phyloP scores from a whole-genome alignment of 768 basidiomycete genomes.

The Xanthoconium stramineum region DNA sequence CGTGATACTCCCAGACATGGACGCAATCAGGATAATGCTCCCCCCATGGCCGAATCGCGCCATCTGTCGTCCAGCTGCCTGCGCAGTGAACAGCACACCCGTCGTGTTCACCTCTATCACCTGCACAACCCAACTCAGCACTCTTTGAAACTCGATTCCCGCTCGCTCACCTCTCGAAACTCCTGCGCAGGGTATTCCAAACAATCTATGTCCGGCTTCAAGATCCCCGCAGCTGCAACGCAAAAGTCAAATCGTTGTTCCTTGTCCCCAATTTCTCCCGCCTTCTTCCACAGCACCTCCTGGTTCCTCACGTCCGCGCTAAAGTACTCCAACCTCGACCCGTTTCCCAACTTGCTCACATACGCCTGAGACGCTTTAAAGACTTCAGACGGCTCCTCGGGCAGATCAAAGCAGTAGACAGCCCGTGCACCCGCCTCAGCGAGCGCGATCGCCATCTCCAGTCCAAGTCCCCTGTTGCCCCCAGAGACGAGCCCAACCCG shows the following conservation, averaged over 20 bases:
- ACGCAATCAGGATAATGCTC: slow-evolving; percentile 58
- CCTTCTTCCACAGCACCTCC: slow-evolving; percentile 51
- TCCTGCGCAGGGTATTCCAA: slow-evolving; percentile 62
- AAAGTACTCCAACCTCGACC: slow-evolving; percentile 55
- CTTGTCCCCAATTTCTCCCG: slow-evolving; percentile 56
- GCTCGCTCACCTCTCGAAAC: slow-evolving; percentile 53
- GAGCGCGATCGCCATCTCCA: slow-evolving; percentile 79
- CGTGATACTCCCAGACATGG: slow-evolving; percentile 65
- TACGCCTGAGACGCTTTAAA: slow-evolving; percentile 54
- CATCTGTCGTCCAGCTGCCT: slow-evolving; percentile 61
- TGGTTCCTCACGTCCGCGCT: slow-evolving; percentile 66
- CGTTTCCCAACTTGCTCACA: slow-evolving; percentile 43
- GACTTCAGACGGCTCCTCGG: slow-evolving; percentile 51
- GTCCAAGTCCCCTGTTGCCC: slow-evolving; percentile 66
- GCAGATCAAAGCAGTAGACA: slow-evolving; percentile 68
- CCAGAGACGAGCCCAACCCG: slow-evolving; percentile 63
- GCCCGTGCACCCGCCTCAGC: slow-evolving; percentile 69
- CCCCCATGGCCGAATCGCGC: slow-evolving; percentile 43
- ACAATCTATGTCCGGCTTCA: slow-evolving; percentile 58
- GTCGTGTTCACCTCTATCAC: slow-evolving; percentile 65
- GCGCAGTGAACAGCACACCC: slow-evolving; percentile 59
- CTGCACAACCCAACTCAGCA: slow-evolving; percentile 30
- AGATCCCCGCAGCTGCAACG: slow-evolving; percentile 74
- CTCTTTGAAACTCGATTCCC: too few species aligned
- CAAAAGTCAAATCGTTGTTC: slow-evolving; percentile 75